A percentile compares a stretch with the other conserved stretches of the same genome.
phyloP scores from a whole-genome alignment of 2,329 filamentous ascomycete genomes.

The Apiospora saccharicola region DNA sequence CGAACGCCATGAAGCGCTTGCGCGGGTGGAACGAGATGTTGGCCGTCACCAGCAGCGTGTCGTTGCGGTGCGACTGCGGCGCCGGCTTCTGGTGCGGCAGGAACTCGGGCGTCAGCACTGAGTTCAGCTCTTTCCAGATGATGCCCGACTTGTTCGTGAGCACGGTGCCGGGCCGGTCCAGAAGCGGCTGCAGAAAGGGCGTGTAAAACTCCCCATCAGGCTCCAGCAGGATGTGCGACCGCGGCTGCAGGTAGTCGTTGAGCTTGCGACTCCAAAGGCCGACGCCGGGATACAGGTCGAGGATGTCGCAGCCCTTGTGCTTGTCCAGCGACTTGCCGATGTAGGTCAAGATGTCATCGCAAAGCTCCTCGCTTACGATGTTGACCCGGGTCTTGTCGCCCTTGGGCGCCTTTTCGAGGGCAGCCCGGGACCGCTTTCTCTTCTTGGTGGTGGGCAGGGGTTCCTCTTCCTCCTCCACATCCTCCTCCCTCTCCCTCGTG shows the following conservation, averaged over 20 bases:
- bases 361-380: constrained; percentile 59
- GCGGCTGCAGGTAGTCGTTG: constrained; percentile 76
- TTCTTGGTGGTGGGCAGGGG: background rate
- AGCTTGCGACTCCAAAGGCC: constrained; percentile 83
- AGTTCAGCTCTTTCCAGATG: constrained; percentile 65
- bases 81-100: constrained; percentile 62
- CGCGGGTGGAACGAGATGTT: constrained; percentile 68
- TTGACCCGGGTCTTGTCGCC: constrained; percentile 57
- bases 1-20: constrained; percentile 57
- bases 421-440: background rate
- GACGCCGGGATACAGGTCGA: constrained; percentile 85
- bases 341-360: constrained; percentile 73
- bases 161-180: constrained; percentile 55
- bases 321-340: constrained; percentile 72
- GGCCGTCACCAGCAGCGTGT: constrained; percentile 75
- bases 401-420: background rate
- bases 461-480: background rate
- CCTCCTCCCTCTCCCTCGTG: no score
- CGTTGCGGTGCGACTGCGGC: constrained; percentile 62
- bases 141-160: constrained; percentile 65
- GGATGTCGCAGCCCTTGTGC: constrained; percentile 80
- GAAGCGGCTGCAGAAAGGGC: constrained; percentile 66
- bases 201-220: constrained; percentile 66
- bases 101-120: constrained; percentile 57
- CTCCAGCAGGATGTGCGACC: constrained; percentile 85